A percentile compares a stretch with the other conserved stretches of the same genome.
Conservation (phyloP, 106 monocot species). For the Triglochin maritima region DNA sequence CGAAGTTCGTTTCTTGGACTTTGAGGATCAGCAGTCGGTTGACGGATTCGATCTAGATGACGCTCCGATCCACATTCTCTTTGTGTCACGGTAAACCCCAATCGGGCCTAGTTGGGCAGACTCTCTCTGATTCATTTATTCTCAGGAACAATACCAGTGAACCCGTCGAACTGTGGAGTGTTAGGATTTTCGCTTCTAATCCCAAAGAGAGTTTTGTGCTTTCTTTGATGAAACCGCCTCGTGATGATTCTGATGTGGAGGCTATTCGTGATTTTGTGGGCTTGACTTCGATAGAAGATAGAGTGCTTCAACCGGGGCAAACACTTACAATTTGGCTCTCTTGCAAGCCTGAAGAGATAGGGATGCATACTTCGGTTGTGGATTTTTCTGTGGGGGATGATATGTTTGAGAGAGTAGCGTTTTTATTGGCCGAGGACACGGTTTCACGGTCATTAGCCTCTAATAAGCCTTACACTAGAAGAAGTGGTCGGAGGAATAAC, state of each 20-base stretch:
- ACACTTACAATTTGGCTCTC: slow-evolving; percentile 76
- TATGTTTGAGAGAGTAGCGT: slow-evolving; percentile 73
- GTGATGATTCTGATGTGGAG: slow-evolving; percentile 26
- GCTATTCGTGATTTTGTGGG: slow-evolving; percentile 35
- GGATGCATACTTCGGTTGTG: slow-evolving; percentile 65
- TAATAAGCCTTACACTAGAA: slow-evolving; percentile 49
- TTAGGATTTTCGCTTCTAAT: slow-evolving; percentile 77
- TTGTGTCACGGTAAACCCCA: slow-evolving; percentile 56
- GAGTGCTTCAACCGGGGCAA: slow-evolving; percentile 61
- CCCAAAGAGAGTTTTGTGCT: slow-evolving; percentile 60
- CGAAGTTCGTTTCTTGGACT: slow-evolving; percentile 73
- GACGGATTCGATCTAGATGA: slow-evolving; percentile 31
- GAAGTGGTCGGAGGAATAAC: slow-evolving; percentile 23
- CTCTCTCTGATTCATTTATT: slow-evolving; percentile 30
- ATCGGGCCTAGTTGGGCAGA: slow-evolving; percentile 56
- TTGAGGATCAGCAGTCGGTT: slow-evolving; percentile 54
- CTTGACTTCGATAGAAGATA: slow-evolving; percentile 54
- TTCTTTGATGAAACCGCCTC: slow-evolving; percentile 80
- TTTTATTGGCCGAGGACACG: slow-evolving; percentile 75
- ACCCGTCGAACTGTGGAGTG: slow-evolving; percentile 70
- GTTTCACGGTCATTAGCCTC: slow-evolving; percentile 65
- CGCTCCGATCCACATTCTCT: slow-evolving; percentile 56
- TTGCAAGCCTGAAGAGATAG: slow-evolving; percentile 77
- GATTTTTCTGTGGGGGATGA: slow-evolving; percentile 83
- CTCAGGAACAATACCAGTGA: slow-evolving; percentile 57